Evolutionary conservation across 2,329 filamentous ascomycete species (phyloP), one percentile per base, ranked within the genome.

Genomic region (Zasmidium citrigriseum): DNA sequence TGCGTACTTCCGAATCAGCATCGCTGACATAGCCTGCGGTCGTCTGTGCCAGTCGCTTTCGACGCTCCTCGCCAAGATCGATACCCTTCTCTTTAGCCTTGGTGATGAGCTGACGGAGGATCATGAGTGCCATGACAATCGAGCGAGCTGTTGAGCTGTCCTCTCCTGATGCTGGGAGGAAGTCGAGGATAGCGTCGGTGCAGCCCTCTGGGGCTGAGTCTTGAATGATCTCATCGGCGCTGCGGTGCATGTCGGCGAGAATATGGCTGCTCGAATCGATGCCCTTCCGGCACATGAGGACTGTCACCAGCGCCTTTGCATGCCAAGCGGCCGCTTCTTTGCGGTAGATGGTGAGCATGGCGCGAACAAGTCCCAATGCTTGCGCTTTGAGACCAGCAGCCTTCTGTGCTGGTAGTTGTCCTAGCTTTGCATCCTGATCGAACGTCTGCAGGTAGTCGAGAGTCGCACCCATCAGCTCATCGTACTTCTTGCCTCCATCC

Each of bases 321-420:
- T 90, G 84, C 76, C 90, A 88, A 2, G 86, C 84, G 60, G 83
- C 81, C 66, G 90, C 90, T 62, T 80, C 82, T 55, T 84, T 83
- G 34, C 85, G 84, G 68, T 89, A 83, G 69, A 87, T 83, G 63
- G 86, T 86, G 14, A 92, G 82, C 54, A 93, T 82, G 3, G 90
- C 82, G 69, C 89, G 88, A 69, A 92, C 86, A 1, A 89, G 90
- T 1, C 86, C 85, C 11, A 93, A 78, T 20, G 89, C 86, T 73
- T 93, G 90, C 2, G 83, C 81, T 75, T 90, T 91, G 62, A 89
- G 84, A 0, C 85, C 74, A 3, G 83, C 69, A 0, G 86, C 72
- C 47, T 81, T 82, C 1, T 61, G 58, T n/a, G 59, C 24, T 20
- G 55, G 61, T 55, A 63, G 64, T 53, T 66, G 63, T 44, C 61